Base-by-base conservation (phyloP, 495 filamentous ascomycete genomes). In the Delitschia confertaspora region DNA sequence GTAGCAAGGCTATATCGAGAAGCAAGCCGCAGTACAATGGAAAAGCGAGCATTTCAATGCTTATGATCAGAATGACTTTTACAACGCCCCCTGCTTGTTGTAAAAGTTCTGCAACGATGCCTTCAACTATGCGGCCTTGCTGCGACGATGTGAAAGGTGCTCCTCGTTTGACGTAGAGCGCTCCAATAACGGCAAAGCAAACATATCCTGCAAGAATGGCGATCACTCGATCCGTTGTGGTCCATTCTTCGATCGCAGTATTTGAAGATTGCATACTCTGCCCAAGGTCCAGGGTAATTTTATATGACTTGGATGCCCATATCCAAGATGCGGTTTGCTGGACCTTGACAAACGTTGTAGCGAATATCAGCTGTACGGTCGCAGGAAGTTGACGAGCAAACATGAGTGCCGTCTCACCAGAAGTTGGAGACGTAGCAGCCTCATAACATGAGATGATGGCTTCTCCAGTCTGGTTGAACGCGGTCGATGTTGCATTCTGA, bases 1-100 rank as follows among this genome's bases (percentile, higher is more conserved):
- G 91, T 14, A 99, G 69, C 22, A 95, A 66, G 8, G 93, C 93
- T 26, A 87, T 47, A 60, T 99, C 91, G 20, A 96, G 76, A 4
- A 99, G 72, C 33, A 94, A 65, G 17, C 91, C 91, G 56, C 93
- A 99, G 59, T 95, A 96, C 6, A 99, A 67, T 0, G 91, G 91
- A 58, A 99, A 99, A 13, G 85, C 74, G 27, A 99, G 83, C 91
- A 99, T 99, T 67, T 99, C 91, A 59, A 96, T 95, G 44, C 87
- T 86, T 47, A 99, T 99, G 51, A 99, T 99, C 18, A 96, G 69
- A 29, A 99, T 91, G 11, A 99, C 91, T 60, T 99, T 99, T 73
- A 94, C 78, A 9, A 99, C 88, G 3, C 91, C 91, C 29, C 91
- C 91, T 26, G 91, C 91, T 66, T 99, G 91, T 29, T 85, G 75